These are phyloP conservation scores for Cruciata laevipes DNA, from an alignment of 257 asterid species.

Conservation along the genomic window DNA sequence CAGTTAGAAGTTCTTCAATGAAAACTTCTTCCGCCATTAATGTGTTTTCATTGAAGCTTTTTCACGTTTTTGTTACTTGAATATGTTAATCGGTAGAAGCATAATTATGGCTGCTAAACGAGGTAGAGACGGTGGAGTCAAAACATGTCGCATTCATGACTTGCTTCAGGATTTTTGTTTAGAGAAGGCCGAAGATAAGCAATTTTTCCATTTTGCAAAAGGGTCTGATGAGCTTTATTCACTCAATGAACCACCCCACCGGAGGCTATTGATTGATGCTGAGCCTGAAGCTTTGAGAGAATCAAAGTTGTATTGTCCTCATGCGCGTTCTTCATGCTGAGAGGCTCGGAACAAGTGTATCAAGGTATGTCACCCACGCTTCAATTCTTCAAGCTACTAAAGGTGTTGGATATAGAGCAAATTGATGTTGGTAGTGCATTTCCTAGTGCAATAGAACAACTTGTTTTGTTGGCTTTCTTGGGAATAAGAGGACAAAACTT, in stretches of 20 bases:
- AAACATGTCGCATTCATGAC: neutral
- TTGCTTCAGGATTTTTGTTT: neutral
- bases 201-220: neutral
- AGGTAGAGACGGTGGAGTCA: neutral
- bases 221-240: neutral
- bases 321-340: neutral
- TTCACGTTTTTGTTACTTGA: no score
- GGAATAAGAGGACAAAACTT: neutral
- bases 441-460: neutral
- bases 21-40: no score
- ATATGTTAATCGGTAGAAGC: neutral
- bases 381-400: neutral
- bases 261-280: neutral
- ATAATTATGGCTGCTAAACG: neutral
- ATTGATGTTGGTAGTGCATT: neutral
- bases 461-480: constrained; percentile 10
- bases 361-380: neutral
- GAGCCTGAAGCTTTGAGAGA: no score
- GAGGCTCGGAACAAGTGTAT: neutral
- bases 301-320: neutral
- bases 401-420: constrained; percentile 4
- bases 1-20: no score
- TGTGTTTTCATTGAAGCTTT: no score
- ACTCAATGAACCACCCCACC: neutral
- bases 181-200: neutral